These are phyloP conservation scores for Fusarium nisikadoi DNA, from an alignment of 2,329 filamentous ascomycete genomes.

Conservation along the genomic window DNA sequence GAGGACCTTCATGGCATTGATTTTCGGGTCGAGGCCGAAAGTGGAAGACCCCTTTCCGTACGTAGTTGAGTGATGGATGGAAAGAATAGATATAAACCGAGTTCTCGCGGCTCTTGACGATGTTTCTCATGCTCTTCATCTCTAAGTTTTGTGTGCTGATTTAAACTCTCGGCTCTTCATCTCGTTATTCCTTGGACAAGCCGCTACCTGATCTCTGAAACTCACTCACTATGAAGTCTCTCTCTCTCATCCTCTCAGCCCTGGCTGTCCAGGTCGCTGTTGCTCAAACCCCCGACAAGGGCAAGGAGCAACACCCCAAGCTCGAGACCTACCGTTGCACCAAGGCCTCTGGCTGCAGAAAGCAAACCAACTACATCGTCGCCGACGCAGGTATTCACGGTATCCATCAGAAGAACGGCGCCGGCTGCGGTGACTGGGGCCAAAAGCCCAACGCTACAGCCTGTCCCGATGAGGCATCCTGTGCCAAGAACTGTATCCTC, in stretches of 20 bases:
- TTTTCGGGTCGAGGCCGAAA: slow-evolving; percentile 2
- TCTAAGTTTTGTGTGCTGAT: too few relatives aligned
- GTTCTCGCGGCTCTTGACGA: not conserved
- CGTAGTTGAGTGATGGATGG: not conserved
- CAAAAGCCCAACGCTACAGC: slow-evolving; percentile 53
- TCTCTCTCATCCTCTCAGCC: slow-evolving; percentile 8
- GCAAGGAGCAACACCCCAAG: slow-evolving; percentile 60
- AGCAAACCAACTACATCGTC: slow-evolving; percentile 60
- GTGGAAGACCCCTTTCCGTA: slow-evolving; percentile 2
- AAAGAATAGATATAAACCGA: slow-evolving; percentile 21
- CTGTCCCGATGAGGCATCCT: slow-evolving; percentile 61
- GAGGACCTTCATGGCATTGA: not conserved
- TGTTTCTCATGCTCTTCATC: not conserved
- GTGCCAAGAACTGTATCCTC: slow-evolving; percentile 65
- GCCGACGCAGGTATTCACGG: slow-evolving; percentile 59
- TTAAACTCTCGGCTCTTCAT: not conserved
- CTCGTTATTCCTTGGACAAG: not conserved
- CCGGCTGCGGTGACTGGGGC: slow-evolving; percentile 43
- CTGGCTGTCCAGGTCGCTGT: slow-evolving; percentile 11
- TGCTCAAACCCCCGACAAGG: slow-evolving; percentile 54
- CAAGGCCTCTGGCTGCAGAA: slow-evolving; percentile 58
- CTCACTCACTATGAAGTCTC: slow-evolving; percentile 14
- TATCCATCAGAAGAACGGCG: slow-evolving; percentile 55
- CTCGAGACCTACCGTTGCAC: slow-evolving; percentile 65
- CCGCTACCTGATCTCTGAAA: not conserved